phyloP scores from a whole-genome alignment of 2,329 filamentous ascomycete genomes.

The Davidsoniella neocaledoniae region DNA sequence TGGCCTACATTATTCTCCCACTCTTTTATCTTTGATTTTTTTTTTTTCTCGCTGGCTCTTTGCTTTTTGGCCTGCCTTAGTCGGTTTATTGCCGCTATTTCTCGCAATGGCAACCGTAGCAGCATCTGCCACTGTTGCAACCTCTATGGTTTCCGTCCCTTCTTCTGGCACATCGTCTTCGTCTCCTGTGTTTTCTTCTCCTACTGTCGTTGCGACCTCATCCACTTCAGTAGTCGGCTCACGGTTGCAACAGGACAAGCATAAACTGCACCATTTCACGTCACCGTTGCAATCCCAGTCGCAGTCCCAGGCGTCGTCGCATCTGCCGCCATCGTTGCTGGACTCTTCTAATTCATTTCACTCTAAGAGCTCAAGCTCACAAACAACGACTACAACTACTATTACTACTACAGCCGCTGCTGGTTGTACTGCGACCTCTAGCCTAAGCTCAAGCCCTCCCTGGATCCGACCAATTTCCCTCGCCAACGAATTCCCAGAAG shows the following conservation, averaged over 20 bases:
- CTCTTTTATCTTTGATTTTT: too few relatives aligned
- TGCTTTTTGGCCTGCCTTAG: too few relatives aligned
- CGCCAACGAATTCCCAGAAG: slow-evolving; percentile 9
- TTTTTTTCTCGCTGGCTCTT: too few relatives aligned
- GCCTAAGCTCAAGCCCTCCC: slow-evolving; percentile 3
- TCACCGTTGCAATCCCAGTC: neutral
- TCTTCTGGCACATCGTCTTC: neutral
- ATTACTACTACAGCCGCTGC: neutral
- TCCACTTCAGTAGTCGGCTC: neutral
- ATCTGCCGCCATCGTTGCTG: too few relatives aligned
- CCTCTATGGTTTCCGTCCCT: slow-evolving; percentile 8
- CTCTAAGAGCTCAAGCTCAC: too few relatives aligned
- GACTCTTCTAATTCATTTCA: too few relatives aligned
- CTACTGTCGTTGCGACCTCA: neutral
- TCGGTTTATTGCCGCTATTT: too few relatives aligned
- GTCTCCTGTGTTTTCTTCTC: neutral
- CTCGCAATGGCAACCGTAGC: too few relatives aligned
- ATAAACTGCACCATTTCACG: neutral
- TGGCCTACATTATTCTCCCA: too few relatives aligned
- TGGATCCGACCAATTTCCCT: slow-evolving; percentile 12
- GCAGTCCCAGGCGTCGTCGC: neutral
- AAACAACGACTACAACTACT: neutral
- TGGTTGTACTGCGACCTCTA: neutral
- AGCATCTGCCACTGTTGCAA: too few relatives aligned
- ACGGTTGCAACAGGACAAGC: slow-evolving; percentile 3